Conservation (phyloP, 2,329 filamentous ascomycete species). For the Pseudogymnoascus sp. region DNA sequence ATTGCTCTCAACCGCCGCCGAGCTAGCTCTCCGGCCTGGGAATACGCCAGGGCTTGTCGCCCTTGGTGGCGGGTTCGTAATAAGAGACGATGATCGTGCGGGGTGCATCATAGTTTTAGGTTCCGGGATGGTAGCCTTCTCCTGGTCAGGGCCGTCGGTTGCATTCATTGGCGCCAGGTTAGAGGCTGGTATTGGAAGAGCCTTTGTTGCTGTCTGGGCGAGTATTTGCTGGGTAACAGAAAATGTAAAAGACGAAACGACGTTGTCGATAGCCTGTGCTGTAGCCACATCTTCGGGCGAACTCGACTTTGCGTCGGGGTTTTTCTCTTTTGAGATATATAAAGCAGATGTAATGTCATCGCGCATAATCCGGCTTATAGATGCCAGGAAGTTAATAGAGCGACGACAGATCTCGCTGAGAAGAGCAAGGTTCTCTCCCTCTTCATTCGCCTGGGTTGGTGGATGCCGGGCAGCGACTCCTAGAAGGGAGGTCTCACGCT, state of each 20-base stretch:
- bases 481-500: conserved; percentile 50
- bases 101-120: conserved; percentile 66
- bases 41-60: conserved; percentile 46
- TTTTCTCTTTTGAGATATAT: conserved; percentile 10
- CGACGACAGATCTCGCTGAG: conserved; percentile 82
- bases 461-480: conserved; percentile 47
- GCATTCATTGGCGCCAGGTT: conserved; percentile 33
- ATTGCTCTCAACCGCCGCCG: conserved; percentile 33
- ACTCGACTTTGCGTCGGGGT: conserved; percentile 30
- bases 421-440: conserved; percentile 65
- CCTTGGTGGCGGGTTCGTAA: conserved; percentile 33
- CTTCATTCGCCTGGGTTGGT: conserved; percentile 42
- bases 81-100: conserved; percentile 54
- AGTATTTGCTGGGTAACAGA: conserved; percentile 68
- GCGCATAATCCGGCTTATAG: conserved; percentile 70
- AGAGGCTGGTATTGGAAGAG: conserved; percentile 57
- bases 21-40: conserved; percentile 36
- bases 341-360: conserved; percentile 65
- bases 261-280: conserved; percentile 56
- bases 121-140: conserved; percentile 57
- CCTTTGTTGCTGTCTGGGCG: conserved; percentile 62
- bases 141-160: conserved; percentile 33
- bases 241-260: conserved; percentile 72
- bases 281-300: conserved; percentile 21
- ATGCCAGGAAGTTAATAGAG: conserved; percentile 74